Conservation (phyloP, 2,329 filamentous ascomycete species). For the Alternaria sp. region DNA sequence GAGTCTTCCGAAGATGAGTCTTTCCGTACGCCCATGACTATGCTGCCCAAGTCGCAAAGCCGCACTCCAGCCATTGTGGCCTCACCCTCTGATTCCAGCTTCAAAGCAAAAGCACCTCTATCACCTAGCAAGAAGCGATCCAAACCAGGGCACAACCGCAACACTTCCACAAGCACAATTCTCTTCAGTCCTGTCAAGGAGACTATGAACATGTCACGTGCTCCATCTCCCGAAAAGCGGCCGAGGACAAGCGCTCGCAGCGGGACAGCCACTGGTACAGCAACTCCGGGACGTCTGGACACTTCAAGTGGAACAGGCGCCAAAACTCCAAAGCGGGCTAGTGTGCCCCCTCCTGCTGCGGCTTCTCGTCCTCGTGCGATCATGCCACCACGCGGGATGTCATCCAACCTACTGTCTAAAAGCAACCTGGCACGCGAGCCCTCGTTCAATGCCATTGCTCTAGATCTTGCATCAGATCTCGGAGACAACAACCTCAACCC, state of each 20-base stretch:
- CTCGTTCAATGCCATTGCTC: constrained; percentile 68
- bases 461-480: constrained; percentile 77
- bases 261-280: constrained; percentile 42
- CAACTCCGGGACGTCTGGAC: constrained; percentile 43
- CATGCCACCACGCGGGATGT: constrained; percentile 60
- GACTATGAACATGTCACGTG: constrained; percentile 48
- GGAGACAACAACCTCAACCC: constrained; percentile 68
- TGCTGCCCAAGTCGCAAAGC: constrained; percentile 38
- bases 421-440: constrained; percentile 60
- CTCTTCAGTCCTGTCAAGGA: constrained; percentile 74
- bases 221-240: constrained; percentile 41
- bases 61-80: constrained; percentile 30
- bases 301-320: constrained; percentile 34
- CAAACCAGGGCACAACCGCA: constrained; percentile 69
- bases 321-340: constrained; percentile 55
- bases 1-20: constrained; percentile 53
- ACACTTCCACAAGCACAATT: constrained; percentile 82
- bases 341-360: constrained; percentile 30
- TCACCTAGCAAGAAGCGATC: constrained; percentile 38
- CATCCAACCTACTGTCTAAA: constrained; percentile 62
- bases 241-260: constrained; percentile 43
- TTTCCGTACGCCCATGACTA: constrained; percentile 54
- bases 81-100: constrained; percentile 43
- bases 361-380: constrained; percentile 44
- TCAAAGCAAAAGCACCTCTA: constrained; percentile 44